These are phyloP conservation scores for Tolypocladium cylindrosporum DNA, from an alignment of 2,329 filamentous ascomycete species.

Conservation along the genomic window DNA sequence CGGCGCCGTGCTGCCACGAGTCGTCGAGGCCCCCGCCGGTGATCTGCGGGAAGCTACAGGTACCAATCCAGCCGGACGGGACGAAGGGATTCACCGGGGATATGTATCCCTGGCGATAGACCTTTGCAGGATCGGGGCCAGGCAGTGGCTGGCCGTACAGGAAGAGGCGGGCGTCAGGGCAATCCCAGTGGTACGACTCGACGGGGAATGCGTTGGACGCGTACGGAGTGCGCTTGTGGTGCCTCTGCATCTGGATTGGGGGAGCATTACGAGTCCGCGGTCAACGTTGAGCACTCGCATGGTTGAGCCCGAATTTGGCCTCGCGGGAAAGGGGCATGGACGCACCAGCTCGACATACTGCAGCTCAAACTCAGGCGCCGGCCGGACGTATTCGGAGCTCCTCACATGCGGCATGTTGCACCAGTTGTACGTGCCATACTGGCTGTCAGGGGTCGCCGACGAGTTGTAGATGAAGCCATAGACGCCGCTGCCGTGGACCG, in stretches of 20 bases:
- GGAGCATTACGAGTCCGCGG: background rate
- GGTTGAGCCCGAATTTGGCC: background rate
- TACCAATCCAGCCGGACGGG: constrained; percentile 57
- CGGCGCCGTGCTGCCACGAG: constrained; percentile 65
- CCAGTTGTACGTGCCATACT: constrained; percentile 64
- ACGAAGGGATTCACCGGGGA: constrained; percentile 57
- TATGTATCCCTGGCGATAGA: constrained; percentile 57
- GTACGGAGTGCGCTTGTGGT: constrained; percentile 80
- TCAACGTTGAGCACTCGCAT: background rate
- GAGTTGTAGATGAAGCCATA: constrained; percentile 68
- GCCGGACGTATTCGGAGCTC: constrained; percentile 48
- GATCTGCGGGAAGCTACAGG: constrained; percentile 75
- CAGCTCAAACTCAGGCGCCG: constrained; percentile 48
- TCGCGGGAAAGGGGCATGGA: background rate
- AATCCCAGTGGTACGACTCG: constrained; percentile 65
- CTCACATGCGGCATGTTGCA: constrained; percentile 88
- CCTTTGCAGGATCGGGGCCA: constrained; percentile 37
- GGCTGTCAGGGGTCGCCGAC: constrained; percentile 43
- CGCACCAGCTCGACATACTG: constrained; percentile 66
- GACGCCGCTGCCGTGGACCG: constrained; percentile 48
- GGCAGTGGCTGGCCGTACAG: constrained; percentile 53
- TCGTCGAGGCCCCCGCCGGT: constrained; percentile 62
- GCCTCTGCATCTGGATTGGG: constrained; percentile 55
- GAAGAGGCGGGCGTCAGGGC: constrained; percentile 59
- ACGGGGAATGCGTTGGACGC: constrained; percentile 65